A percentile compares a stretch with the other conserved stretches of the same genome.
Conservation (phyloP, 1,139 yeast species). For the Yamadazyma spencermartinsiae region DNA sequence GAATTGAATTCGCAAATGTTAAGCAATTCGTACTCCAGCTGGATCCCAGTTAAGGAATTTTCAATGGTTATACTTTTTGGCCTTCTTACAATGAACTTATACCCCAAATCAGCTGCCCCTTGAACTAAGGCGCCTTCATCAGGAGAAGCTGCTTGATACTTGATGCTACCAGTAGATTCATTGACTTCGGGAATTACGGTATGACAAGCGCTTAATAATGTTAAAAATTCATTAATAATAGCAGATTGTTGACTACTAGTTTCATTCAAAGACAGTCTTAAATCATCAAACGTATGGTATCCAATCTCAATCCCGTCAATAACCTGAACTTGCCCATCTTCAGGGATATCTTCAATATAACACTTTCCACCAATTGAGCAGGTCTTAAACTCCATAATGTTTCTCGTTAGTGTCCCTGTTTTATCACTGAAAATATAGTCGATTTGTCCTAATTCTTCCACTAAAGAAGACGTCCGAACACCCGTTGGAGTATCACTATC, state of each 20-base stretch:
- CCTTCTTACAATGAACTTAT: conserved; percentile 76
- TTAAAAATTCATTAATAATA: conserved; percentile 78
- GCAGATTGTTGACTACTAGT: conserved; percentile 51
- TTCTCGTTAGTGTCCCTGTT: conserved; percentile 93
- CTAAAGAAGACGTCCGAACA: conserved; percentile 91
- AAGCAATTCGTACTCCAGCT: conserved; percentile 65
- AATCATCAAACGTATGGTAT: conserved; percentile 67
- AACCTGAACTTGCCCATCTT: conserved; percentile 73
- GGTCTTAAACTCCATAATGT: conserved; percentile 94
- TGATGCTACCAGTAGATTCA: conserved; percentile 60
- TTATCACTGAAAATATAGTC: conserved; percentile 95
- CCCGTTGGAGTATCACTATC: conserved; percentile 92
- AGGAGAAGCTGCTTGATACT: conserved; percentile 98
- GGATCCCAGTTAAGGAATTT: conserved; percentile 37
- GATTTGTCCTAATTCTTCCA: conserved; percentile 95
- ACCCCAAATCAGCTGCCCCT: conserved; percentile 87
- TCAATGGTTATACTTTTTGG: conserved; percentile 81
- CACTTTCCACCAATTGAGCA: conserved; percentile 93
- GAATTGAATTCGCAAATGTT: conserved; percentile 96
- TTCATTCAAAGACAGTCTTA: conserved; percentile 37
- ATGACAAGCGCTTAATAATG: conserved; percentile 88
- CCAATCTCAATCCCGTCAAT: conserved; percentile 84
- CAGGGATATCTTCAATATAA: conserved; percentile 87
- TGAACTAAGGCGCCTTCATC: conserved; percentile 98
- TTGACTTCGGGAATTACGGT: conserved; percentile 92